Evolutionary conservation across 441 rosid species (phyloP).

Genomic region (Aquilaria agallochum): DNA sequence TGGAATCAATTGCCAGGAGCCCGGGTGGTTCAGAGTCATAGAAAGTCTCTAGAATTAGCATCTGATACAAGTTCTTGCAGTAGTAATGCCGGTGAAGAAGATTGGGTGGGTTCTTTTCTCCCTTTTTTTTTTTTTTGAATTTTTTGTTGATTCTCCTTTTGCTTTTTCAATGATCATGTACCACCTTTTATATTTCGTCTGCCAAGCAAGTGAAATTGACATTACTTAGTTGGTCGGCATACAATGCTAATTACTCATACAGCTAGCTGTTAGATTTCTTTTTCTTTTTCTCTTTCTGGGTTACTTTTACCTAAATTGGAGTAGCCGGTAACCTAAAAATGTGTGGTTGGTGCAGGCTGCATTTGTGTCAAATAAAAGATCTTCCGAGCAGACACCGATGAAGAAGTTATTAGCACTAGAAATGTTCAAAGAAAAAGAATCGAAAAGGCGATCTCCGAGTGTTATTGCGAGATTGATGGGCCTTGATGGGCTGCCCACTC

Average conservation of each 20-base stretch:
- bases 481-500: constrained; percentile 70
- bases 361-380: constrained; percentile 33
- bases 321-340: no score
- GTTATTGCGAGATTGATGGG: constrained; percentile 91
- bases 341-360: constrained; percentile 32
- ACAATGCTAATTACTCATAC: no score
- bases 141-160: not conserved
- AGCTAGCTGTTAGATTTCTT: not conserved
- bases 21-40: constrained; percentile 34
- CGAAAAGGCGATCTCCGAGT: constrained; percentile 59
- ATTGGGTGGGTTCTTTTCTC: constrained; percentile 40
- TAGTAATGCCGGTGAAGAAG: constrained; percentile 31
- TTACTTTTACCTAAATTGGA: not conserved
- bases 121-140: constrained; percentile 1
- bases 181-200: not conserved
- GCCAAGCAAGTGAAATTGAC: no score
- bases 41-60: constrained; percentile 31
- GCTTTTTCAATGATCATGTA: not conserved
- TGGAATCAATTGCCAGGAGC: constrained; percentile 43
- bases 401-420: constrained; percentile 70
- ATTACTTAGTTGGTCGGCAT: no score
- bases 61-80: constrained; percentile 44
- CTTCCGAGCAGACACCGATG: constrained; percentile 47
- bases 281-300: not conserved
- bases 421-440: constrained; percentile 67